Conservation (phyloP, 306 rosid species). For the Trichosanthes truncata region DNA sequence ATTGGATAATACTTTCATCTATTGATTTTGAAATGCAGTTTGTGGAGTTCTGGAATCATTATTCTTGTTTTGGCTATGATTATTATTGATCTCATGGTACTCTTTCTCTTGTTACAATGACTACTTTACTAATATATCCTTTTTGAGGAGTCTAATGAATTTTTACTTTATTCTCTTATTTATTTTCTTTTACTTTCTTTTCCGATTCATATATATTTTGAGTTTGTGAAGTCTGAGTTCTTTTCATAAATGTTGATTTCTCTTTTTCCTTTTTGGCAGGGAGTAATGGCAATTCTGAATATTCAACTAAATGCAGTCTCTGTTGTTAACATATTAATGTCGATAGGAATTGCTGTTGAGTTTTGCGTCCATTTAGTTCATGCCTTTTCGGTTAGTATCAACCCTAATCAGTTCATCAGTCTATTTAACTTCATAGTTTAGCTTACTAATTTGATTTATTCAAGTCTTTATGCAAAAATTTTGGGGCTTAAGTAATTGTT, state of each 20-base stretch:
- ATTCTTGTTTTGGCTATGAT: conserved; percentile 83
- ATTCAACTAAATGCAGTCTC: conserved; percentile 94
- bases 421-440: not conserved
- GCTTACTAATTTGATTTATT: not conserved
- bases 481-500: conserved; percentile 7
- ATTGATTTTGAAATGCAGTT: conserved; percentile 38
- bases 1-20: conserved; percentile 8
- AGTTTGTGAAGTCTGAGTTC: not conserved
- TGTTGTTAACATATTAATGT: conserved; percentile 87
- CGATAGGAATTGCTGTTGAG: conserved; percentile 92
- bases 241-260: not conserved
- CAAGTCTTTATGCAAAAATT: conserved; percentile 5
- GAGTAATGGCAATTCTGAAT: conserved; percentile 86
- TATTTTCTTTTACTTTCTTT: not conserved
- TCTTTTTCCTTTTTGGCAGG: conserved; percentile 45
- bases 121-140: conserved; percentile 11
- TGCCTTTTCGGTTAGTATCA: conserved; percentile 77
- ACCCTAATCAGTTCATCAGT: not conserved
- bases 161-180: not conserved
- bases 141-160: not conserved
- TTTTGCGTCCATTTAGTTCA: conserved; percentile 89
- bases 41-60: conserved; percentile 81
- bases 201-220: not conserved
- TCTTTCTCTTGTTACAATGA: not conserved
- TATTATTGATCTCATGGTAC: conserved; percentile 89